Percentiles rank a stretch among this genome's conserved stretches.
Evolutionary conservation across 1,139 yeast species (phyloP).

Genomic region (Debaryomyces fabryi): DNA sequence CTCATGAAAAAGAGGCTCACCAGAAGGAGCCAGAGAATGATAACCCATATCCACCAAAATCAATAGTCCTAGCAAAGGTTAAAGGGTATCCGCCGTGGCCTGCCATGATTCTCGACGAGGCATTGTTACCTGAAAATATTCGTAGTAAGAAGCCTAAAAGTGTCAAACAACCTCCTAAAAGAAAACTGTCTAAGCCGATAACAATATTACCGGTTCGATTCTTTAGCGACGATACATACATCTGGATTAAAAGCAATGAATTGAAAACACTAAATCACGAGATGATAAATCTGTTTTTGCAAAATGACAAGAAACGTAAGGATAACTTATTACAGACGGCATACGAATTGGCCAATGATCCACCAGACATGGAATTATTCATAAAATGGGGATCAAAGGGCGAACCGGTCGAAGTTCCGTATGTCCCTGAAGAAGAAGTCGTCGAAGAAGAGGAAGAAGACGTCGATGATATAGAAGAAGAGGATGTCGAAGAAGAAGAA

Average conservation of each 20-base stretch:
- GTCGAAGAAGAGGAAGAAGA: conserved; percentile 9
- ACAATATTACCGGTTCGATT: conserved; percentile 54
- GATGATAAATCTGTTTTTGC: conserved; percentile 33
- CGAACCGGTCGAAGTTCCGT: conserved; percentile 23
- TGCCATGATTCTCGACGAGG: conserved; percentile 68
- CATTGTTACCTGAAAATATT: conserved; percentile 57
- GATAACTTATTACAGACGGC: conserved; percentile 43
- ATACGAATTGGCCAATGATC: conserved; percentile 41
- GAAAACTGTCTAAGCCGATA: conserved; percentile 20
- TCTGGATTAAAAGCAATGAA: conserved; percentile 57
- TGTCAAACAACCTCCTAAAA: conserved; percentile 23
- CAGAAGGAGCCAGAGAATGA: neutral
- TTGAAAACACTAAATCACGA: conserved; percentile 32
- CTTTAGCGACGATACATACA: conserved; percentile 67
- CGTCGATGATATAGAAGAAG: conserved; percentile 19
- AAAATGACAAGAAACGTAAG: conserved; percentile 28
- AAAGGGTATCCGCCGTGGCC: conserved; percentile 87
- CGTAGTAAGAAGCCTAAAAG: conserved; percentile 50
- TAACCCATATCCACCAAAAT: conserved; percentile 20
- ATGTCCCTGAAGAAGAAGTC: conserved; percentile 9
- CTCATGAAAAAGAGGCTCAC: neutral
- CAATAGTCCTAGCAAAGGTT: conserved; percentile 68
- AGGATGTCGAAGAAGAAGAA: conserved; percentile 24
- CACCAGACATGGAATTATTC: conserved; percentile 47
- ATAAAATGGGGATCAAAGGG: conserved; percentile 47